These are phyloP conservation scores for Alternaria solani DNA, from an alignment of 2,329 filamentous ascomycete genomes.

Conservation along the genomic window DNA sequence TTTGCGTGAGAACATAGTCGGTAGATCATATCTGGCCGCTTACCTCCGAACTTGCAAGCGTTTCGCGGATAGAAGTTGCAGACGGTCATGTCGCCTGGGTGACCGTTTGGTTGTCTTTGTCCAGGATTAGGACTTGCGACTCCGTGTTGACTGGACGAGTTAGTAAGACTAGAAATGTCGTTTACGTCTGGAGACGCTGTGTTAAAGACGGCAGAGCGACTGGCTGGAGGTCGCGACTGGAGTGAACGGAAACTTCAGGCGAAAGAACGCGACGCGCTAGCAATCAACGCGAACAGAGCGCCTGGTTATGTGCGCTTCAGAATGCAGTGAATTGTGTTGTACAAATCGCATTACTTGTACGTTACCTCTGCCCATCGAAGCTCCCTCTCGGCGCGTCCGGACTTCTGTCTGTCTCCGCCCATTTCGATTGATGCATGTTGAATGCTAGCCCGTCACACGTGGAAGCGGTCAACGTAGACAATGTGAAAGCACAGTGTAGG, in stretches of 20 bases:
- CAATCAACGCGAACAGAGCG: constrained; percentile 23
- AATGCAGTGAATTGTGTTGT: constrained; percentile 10
- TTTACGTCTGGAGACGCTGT: constrained; percentile 6
- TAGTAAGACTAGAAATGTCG: constrained; percentile 19
- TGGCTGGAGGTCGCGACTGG: constrained; percentile 14
- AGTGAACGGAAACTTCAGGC: constrained; percentile 23
- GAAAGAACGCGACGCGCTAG: constrained; percentile 33
- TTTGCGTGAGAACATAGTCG: constrained; percentile 15
- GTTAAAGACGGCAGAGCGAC: constrained; percentile 14
- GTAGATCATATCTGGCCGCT: constrained; percentile 22
- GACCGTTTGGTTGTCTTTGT: not conserved
- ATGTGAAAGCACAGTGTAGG: not conserved
- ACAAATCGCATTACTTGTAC: constrained; percentile 18
- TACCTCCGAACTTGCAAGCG: constrained; percentile 71
- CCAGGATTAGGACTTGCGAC: not conserved
- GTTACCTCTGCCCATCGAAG: constrained; percentile 31
- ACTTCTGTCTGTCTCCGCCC: constrained; percentile 30
- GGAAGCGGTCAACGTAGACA: constrained; percentile 16
- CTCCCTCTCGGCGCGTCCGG: not conserved
- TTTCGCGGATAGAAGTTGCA: constrained; percentile 73
- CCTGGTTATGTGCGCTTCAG: constrained; percentile 6
- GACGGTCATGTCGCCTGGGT: constrained; percentile 51
- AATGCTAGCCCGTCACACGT: constrained; percentile 1
- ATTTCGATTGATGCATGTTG: constrained; percentile 29
- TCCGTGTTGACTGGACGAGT: constrained; percentile 23